Conservation (phyloP, 2,329 filamentous ascomycete species). For the Phyllosticta citrichinensis region DNA sequence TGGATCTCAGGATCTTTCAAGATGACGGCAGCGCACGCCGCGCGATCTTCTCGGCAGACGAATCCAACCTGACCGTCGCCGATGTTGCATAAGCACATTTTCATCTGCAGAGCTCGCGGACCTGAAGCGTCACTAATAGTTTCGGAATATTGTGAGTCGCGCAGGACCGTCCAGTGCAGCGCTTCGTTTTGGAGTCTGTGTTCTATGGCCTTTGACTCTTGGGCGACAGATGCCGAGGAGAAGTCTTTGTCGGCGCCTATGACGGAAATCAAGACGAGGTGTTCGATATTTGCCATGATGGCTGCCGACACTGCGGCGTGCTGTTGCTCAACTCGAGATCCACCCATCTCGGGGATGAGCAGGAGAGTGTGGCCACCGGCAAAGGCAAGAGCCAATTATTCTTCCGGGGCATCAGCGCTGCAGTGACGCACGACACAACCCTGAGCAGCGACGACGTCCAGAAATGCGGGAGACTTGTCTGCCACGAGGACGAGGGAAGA, state of each 20-base stretch:
- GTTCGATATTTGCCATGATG: neutral
- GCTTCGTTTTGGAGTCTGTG: neutral
- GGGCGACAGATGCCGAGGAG: conserved; percentile 2
- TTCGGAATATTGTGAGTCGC: conserved; percentile 8
- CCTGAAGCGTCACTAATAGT: conserved; percentile 1
- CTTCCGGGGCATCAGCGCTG: neutral
- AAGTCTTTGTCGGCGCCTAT: neutral
- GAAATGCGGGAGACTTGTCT: neutral
- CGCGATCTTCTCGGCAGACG: conserved; percentile 2
- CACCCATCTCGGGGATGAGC: conserved; percentile 1
- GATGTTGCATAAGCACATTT: neutral
- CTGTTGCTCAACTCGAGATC: conserved; percentile 1
- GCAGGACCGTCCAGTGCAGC: conserved; percentile 1
- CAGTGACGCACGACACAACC: neutral
- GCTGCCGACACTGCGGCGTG: conserved; percentile 1
- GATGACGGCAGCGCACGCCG: conserved; percentile 1
- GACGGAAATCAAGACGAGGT: conserved; percentile 7
- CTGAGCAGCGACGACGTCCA: neutral
- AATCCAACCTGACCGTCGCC: conserved; percentile 1
- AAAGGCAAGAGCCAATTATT: neutral
- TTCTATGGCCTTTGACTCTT: conserved; percentile 5
- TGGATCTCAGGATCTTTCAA: neutral
- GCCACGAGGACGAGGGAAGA: conserved; percentile 1
- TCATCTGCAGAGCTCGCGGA: neutral
- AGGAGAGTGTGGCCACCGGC: conserved; percentile 3